Base-by-base conservation (phyloP, 768 basidiomycete genomes). In the Amylocystis lapponica region DNA sequence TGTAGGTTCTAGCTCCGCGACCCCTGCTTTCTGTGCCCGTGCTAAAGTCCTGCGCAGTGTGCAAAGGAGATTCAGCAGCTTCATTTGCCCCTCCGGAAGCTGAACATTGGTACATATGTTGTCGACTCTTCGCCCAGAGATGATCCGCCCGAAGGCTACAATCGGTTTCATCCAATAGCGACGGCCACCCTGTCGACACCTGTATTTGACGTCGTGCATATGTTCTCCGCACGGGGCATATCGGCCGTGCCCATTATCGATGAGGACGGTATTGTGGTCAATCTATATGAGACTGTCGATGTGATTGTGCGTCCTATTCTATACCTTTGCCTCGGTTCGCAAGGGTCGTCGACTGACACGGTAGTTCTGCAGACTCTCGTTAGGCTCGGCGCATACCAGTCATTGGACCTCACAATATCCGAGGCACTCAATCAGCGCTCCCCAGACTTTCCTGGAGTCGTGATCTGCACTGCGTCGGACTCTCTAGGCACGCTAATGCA, bases 251-350 rank as follows among this genome's bases (percentile, higher is more conserved):
- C 96, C 7, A 97, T 99, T 59, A 75, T 98, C 23, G 90, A 99
- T 55, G 79, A 86, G 45, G 77, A 91, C 7, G 95, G 95, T 8
- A 76, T 93, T 41, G 96, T 99, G 31, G 76, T 98, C 51, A 94
- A 99, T 60, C 66, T 99, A 36, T 99, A 97, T 60, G 96, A 99
- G 66, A 97, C 96, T 5, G 96, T 99, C 19, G 96, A 99, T 70
- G 95, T 99, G 38, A 95, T 98, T 48, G 94, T 96, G 64, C 56
- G 84, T 63, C 40, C 41, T 46, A 47, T 32, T n/a, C n/a, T n/a
- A n/a, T n/a, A n/a, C n/a, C n/a, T n/a, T n/a, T n/a, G n/a, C n/a
- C n/a, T n/a, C 4, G 20, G 23, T 25, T 39, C 12, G 12, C 19
- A 29, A n/a, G 35, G 38, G 17, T 20, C 23, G 33, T 10, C 16